Evolutionary conservation across 306 rosid genomes (phyloP).

Genomic region (Ormosia semicastrata): DNA sequence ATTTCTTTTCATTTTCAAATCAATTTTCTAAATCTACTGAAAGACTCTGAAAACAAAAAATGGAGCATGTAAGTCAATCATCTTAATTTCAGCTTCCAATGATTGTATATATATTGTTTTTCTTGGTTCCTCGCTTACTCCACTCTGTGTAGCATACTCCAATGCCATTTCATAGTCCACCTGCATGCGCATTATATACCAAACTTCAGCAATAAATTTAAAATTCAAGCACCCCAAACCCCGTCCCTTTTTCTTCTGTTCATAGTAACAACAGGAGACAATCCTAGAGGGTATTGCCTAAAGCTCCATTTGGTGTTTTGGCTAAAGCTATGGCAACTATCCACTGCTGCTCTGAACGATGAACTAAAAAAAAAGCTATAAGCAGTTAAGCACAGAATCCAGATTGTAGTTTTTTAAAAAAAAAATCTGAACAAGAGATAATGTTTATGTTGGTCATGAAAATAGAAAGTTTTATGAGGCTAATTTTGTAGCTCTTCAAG

Average conservation of each 20-base stretch:
- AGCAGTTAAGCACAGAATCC: not conserved
- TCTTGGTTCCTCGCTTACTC: slow-evolving; percentile 91
- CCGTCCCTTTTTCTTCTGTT: not conserved
- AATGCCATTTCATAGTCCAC: slow-evolving; percentile 96
- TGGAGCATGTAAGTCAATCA: slow-evolving; percentile 61
- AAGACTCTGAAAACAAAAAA: slow-evolving; percentile 68
- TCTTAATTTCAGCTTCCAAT: slow-evolving; percentile 58
- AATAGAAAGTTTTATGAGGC: not conserved
- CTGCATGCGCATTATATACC: slow-evolving; percentile 41
- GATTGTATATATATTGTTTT: slow-evolving; percentile 63
- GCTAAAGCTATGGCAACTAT: not conserved
- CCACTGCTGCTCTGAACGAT: not conserved
- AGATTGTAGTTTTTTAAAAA: not conserved
- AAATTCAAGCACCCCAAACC: not conserved
- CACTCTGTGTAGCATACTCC: slow-evolving; percentile 92
- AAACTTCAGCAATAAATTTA: slow-evolving; percentile 22
- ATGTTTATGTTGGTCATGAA: not conserved
- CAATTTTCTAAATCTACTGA: slow-evolving; percentile 28
- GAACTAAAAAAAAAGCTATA: not conserved
- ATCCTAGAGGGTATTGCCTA: not conserved
- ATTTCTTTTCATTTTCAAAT: not conserved
- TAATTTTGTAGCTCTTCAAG: not conserved
- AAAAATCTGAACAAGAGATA: not conserved
- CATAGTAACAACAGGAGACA: not conserved
- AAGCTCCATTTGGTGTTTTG: slow-evolving; percentile 3